Evolutionary conservation across 768 basidiomycete species (phyloP), one percentile per base, ranked within the genome.

Genomic region (Aureoboletus auriporus): DNA sequence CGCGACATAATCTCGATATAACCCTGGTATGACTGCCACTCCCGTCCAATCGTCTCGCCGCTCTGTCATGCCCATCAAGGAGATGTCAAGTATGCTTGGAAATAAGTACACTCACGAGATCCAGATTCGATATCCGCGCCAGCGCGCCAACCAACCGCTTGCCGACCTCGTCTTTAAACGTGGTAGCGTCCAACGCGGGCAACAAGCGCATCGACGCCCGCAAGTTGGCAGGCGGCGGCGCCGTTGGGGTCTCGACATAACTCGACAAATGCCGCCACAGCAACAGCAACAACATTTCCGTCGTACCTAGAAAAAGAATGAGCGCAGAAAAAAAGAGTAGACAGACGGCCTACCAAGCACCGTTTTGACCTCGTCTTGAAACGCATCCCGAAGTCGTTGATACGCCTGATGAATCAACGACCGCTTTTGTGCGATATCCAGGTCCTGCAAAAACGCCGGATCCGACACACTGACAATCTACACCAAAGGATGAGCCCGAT

Each of bases 1-100:
- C 88, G 71, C 31, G 77, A 76, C 81, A 93, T 86, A 46, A 89
- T 83, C 54, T 86, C 80, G 39, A 93, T 70, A 59, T 88, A 93
- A 30, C 76, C 79, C 45, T 81, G 80, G 56, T 80, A 82, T 17
- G 80, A 76, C 42, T 78, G 76, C 77, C 75, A 83, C 40, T 78
- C 83, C 54, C 66, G 62, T 6, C 74, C 78, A 31, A 74, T 60
- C 13, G 73, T 68, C 40, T 77, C 76, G 14, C 63, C 57, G 46
- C 68, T 65, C 80, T 79, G 49, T 55, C 43, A 45, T 10, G 16
- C 57, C 12, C 45, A 42, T 67, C 49, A 53, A 46, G n/a, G n/a
- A n/a, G n/a, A n/a, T n/a, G 16, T 29, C 30, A 31, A 5, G 4
- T 13, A 33, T 13, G 10, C 5, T 13, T 9, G 5, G 31, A 9